phyloP scores from a whole-genome alignment of 2,329 filamentous ascomycete genomes.

The Colletotrichum lentis region DNA sequence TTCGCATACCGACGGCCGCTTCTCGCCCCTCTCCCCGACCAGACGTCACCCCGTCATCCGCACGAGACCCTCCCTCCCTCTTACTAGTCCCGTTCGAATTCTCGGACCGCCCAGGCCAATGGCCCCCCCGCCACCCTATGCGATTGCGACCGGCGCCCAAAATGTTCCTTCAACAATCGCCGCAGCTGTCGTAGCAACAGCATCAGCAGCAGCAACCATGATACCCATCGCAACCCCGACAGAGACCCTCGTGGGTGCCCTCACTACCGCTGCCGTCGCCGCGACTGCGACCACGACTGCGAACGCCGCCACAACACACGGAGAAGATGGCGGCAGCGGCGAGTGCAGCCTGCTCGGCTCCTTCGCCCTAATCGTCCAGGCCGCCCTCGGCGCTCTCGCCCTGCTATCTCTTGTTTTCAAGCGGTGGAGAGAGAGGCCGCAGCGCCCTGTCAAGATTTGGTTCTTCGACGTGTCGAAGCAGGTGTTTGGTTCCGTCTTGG shows the following conservation, averaged over 20 bases:
- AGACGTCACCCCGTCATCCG: slow-evolving; percentile 31
- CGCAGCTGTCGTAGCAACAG: slow-evolving; percentile 27
- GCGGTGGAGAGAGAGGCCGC: slow-evolving; percentile 88
- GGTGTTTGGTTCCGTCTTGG: slow-evolving; percentile 89
- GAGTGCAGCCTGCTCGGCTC: slow-evolving; percentile 89
- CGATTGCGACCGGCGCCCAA: slow-evolving; percentile 34
- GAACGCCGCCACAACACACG: slow-evolving; percentile 42
- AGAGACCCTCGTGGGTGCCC: slow-evolving; percentile 39
- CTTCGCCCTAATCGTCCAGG: slow-evolving; percentile 91
- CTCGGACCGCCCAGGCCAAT: slow-evolving; percentile 24
- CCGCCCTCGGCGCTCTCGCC: slow-evolving; percentile 82
- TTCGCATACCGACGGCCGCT: slow-evolving; percentile 27
- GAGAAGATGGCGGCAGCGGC: slow-evolving; percentile 61
- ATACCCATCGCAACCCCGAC: slow-evolving; percentile 29
- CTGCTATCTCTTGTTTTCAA: slow-evolving; percentile 90
- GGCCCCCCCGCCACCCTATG: slow-evolving; percentile 35
- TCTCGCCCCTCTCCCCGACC: slow-evolving; percentile 17
- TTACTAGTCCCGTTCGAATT: slow-evolving; percentile 22
- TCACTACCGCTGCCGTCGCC: slow-evolving; percentile 45
- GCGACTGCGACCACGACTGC: slow-evolving; percentile 40
- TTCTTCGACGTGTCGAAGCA: slow-evolving; percentile 98
- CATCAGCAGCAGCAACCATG: slow-evolving; percentile 28
- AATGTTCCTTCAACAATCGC: slow-evolving; percentile 30
- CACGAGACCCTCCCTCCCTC: slow-evolving; percentile 15
- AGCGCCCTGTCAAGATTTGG: slow-evolving; percentile 95